Conservation (phyloP, 495 filamentous ascomycete genomes). For the Penicillium robsamsonii region DNA sequence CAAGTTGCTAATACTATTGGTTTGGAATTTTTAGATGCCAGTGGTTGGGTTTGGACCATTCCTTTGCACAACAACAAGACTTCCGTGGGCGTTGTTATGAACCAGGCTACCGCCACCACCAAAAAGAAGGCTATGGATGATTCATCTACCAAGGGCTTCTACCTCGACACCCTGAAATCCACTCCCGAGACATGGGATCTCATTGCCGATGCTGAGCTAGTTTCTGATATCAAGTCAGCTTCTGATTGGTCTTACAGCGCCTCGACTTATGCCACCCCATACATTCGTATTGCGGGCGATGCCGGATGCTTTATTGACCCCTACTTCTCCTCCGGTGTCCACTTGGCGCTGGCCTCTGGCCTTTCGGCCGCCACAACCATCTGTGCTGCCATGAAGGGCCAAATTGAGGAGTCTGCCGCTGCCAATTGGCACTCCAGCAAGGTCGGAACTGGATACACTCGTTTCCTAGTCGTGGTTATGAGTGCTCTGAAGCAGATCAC, state of each 20-base stretch:
- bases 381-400: slow-evolving; percentile 30
- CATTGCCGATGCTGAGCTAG: slow-evolving; percentile 28
- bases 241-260: slow-evolving; percentile 48
- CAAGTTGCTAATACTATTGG: too few relatives aligned
- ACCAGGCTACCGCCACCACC: slow-evolving; percentile 28
- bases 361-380: slow-evolving; percentile 48
- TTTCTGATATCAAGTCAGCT: slow-evolving; percentile 37
- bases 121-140: slow-evolving; percentile 30
- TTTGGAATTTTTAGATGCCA: slow-evolving; percentile 15
- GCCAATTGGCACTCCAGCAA: slow-evolving; percentile 48
- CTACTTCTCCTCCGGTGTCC: slow-evolving; percentile 48
- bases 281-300: slow-evolving; percentile 39
- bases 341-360: slow-evolving; percentile 45
- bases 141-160: slow-evolving; percentile 34
- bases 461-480: slow-evolving; percentile 49
- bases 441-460: slow-evolving; percentile 46
- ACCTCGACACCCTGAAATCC: slow-evolving; percentile 34
- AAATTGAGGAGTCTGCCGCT: slow-evolving; percentile 39
- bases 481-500: slow-evolving; percentile 47
- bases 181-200: slow-evolving; percentile 26
- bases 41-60: slow-evolving; percentile 39
- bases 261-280: slow-evolving; percentile 34
- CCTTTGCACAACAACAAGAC: slow-evolving; percentile 32
- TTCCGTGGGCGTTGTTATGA: slow-evolving; percentile 38
- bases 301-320: slow-evolving; percentile 47